A percentile compares a stretch with the other conserved stretches of the same genome.
phyloP scores from a whole-genome alignment of 2,329 filamentous ascomycete genomes.

The Gaeumannomyces sp. region DNA sequence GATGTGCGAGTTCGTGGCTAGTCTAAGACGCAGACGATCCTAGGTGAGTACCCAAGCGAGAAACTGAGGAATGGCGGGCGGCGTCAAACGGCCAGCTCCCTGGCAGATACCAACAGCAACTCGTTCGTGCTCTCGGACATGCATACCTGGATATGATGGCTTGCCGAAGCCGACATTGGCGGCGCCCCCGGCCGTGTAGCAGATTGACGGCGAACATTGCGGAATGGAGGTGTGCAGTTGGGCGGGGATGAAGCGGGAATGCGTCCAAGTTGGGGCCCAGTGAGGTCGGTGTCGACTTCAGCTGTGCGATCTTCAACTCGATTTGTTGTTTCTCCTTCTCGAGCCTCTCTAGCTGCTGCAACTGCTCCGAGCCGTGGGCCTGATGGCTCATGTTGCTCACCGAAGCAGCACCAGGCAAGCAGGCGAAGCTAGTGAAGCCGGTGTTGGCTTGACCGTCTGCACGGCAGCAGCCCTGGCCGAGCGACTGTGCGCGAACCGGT shows the following conservation, averaged over 20 bases:
- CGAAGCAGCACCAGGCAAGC: neutral
- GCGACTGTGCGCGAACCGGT: neutral
- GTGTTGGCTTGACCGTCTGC: neutral
- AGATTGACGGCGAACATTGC: neutral
- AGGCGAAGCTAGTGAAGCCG: neutral
- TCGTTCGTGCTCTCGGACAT: neutral
- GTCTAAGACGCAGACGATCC: neutral
- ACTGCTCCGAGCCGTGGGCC: neutral
- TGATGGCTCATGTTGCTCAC: neutral
- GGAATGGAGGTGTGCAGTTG: neutral
- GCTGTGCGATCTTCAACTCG: slow-evolving; percentile 7
- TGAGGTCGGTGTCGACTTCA: slow-evolving; percentile 6
- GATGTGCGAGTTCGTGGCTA: slow-evolving; percentile 4
- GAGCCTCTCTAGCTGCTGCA: slow-evolving; percentile 8
- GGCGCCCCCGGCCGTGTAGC: no score
- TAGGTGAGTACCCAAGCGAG: neutral
- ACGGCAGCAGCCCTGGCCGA: neutral
- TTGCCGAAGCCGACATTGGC: neutral
- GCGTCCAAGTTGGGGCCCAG: neutral
- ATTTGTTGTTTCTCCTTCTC: slow-evolving; percentile 5
- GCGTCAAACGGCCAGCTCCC: no score
- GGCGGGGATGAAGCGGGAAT: neutral
- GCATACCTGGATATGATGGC: neutral
- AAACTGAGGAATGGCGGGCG: neutral
- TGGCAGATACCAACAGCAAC: neutral